Conservation (phyloP, 495 filamentous ascomycete genomes). For the Hypoxylon lenormandii region DNA sequence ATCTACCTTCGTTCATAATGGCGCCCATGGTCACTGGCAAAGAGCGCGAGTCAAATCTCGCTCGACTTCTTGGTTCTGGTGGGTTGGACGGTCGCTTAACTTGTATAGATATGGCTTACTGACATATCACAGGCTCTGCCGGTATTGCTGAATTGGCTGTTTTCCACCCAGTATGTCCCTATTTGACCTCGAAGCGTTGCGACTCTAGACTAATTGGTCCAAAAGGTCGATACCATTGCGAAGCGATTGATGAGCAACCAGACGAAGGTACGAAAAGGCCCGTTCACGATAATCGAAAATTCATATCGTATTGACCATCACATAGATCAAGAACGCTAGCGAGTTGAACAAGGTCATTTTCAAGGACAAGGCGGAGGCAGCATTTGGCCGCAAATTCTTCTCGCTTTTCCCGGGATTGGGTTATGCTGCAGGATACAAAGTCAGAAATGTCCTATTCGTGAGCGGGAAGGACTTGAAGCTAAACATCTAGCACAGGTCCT, state of each 20-base stretch:
- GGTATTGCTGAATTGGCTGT: conserved; percentile 96
- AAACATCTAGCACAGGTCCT: conserved; percentile 67
- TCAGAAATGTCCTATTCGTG: conserved; percentile 52
- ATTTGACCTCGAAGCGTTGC: conserved; percentile 33
- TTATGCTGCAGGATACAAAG: conserved; percentile 98
- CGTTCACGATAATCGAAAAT: conserved; percentile 15
- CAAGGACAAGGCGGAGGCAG: conserved; percentile 82
- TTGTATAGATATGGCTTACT: conserved; percentile 1
- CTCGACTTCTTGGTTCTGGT: conserved; percentile 92
- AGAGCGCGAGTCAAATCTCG: conserved; percentile 90
- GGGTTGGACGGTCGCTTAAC: conserved; percentile 43
- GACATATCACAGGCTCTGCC: conserved; percentile 73
- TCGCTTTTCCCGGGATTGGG: conserved; percentile 96
- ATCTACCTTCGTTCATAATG: conserved; percentile 53
- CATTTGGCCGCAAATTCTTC: conserved; percentile 81
- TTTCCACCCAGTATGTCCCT: conserved; percentile 85
- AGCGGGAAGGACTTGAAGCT: conserved; percentile 1
- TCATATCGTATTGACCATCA: conserved; percentile 34
- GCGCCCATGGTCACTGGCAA: conserved; percentile 62
- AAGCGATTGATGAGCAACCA: conserved; percentile 99
- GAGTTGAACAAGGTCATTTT: conserved; percentile 91
- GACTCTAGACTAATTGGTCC: conserved; percentile 47
- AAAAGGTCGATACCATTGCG: conserved; percentile 93
- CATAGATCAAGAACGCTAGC: conserved; percentile 68
- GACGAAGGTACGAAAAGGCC: conserved; percentile 67